phyloP scores from a whole-genome alignment of 2,329 filamentous ascomycete genomes.

The Pseudogymnoascus verrucosus region DNA sequence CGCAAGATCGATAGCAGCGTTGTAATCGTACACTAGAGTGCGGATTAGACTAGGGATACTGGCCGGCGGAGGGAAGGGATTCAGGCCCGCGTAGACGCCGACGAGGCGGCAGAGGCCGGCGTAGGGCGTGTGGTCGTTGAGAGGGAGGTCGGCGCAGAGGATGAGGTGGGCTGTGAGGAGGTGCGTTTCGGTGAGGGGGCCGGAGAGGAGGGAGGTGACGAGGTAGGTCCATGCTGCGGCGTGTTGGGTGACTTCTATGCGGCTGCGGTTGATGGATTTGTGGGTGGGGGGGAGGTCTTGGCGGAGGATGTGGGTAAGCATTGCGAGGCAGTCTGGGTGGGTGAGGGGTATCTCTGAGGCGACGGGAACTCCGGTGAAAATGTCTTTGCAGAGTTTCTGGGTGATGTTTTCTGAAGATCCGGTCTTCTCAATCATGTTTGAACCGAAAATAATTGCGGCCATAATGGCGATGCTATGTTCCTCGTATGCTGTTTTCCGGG shows the following conservation, averaged over 20 bases:
- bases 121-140: constrained; percentile 12
- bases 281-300: neutral
- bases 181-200: constrained; percentile 16
- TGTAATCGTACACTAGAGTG: constrained; percentile 15
- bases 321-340: neutral
- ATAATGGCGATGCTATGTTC: neutral
- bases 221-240: constrained; percentile 16
- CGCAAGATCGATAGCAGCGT: constrained; percentile 15
- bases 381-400: neutral
- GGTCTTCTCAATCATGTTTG: constrained; percentile 10
- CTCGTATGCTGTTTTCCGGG: neutral
- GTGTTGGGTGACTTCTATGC: constrained; percentile 12
- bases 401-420: constrained; percentile 8
- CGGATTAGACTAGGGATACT: constrained; percentile 23
- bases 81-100: neutral
- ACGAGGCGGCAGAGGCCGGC: constrained; percentile 11
- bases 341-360: neutral
- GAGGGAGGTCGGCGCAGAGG: constrained; percentile 14
- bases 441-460: constrained; percentile 9
- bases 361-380: constrained; percentile 1
- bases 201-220: constrained; percentile 10
- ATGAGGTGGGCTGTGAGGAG: constrained; percentile 23
- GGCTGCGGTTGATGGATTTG: neutral
- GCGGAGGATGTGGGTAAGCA: neutral
- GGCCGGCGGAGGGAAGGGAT: constrained; percentile 17